phyloP scores from a whole-genome alignment of 495 filamentous ascomycete species.

The Lasiosphaeris hirsuta region DNA sequence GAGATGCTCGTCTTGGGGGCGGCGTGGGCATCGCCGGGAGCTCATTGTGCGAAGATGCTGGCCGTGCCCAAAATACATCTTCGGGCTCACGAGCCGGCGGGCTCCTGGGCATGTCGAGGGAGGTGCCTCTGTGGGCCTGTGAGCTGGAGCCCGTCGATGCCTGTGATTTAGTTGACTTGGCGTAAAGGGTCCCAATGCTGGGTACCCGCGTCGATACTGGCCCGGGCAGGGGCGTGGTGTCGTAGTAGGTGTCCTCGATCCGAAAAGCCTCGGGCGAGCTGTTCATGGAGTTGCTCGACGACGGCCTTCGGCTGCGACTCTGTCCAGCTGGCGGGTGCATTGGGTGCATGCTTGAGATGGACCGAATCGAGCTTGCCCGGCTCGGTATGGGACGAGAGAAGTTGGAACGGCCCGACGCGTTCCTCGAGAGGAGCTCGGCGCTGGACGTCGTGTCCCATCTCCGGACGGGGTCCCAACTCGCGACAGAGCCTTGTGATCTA shows the following conservation, averaged over 20 bases:
- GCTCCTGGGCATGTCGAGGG: not conserved
- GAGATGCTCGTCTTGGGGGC: slow-evolving; percentile 7
- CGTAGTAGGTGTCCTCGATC: slow-evolving; percentile 21
- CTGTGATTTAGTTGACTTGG: not conserved
- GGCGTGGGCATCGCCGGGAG: not conserved
- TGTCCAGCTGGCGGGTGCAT: slow-evolving; percentile 1
- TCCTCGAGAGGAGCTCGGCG: slow-evolving; percentile 1
- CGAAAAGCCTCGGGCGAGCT: slow-evolving; percentile 7
- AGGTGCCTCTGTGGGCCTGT: not conserved
- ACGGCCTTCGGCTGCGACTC: slow-evolving; percentile 13
- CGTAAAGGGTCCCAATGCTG: not conserved
- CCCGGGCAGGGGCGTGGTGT: slow-evolving; percentile 19
- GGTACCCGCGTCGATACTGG: not conserved
- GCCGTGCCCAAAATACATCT: not conserved
- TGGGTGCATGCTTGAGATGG: slow-evolving; percentile 6
- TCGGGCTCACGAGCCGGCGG: not conserved
- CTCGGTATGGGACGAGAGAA: slow-evolving; percentile 10
- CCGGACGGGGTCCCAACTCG: slow-evolving; percentile 4
- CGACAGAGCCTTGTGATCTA: slow-evolving; percentile 6
- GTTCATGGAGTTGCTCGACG: not conserved
- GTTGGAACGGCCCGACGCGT: slow-evolving; percentile 1
- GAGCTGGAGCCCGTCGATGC: not conserved
- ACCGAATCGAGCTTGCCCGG: slow-evolving; percentile 14
- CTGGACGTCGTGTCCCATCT: slow-evolving; percentile 9
- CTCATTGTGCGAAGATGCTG: not conserved